Evolutionary conservation across 139 green algal species (phyloP).

Genomic region (Ulvella scutata): DNA sequence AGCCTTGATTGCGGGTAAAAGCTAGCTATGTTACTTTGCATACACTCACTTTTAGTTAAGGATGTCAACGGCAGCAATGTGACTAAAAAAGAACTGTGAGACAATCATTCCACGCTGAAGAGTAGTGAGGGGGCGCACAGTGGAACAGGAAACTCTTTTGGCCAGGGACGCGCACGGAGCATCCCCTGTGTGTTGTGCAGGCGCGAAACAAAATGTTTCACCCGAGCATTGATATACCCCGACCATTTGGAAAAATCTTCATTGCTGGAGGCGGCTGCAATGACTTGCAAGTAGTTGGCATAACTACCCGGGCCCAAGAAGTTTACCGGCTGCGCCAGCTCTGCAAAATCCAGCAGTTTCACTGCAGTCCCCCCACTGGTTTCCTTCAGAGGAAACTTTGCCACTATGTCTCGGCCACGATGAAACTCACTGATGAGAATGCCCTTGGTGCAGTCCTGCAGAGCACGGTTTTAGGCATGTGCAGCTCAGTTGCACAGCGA

Average conservation of each 20-base stretch:
- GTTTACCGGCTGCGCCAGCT: not conserved
- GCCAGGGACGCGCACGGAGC: not conserved
- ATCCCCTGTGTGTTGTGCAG: not conserved
- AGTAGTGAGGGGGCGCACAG: not conserved
- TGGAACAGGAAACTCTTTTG: not conserved
- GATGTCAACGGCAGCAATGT: no score
- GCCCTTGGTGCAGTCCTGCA: not conserved
- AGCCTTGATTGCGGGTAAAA: no score
- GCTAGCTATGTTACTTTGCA: no score
- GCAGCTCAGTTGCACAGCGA: no score
- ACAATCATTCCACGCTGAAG: no score
- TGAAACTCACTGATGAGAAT: not conserved
- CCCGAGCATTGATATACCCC: not conserved
- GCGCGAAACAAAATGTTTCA: not conserved
- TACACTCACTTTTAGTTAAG: no score
- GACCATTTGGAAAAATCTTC: constrained; percentile 2
- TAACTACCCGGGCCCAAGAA: not conserved
- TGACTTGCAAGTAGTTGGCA: not conserved
- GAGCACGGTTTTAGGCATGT: no score
- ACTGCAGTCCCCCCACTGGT: no score
- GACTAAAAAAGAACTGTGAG: no score
- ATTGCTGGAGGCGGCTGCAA: not conserved
- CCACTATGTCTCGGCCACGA: not conserved
- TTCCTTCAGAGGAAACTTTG: not conserved
- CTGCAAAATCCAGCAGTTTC: not conserved